Evolutionary conservation across 441 rosid genomes (phyloP).

Genomic region (Omphalea diandra): DNA sequence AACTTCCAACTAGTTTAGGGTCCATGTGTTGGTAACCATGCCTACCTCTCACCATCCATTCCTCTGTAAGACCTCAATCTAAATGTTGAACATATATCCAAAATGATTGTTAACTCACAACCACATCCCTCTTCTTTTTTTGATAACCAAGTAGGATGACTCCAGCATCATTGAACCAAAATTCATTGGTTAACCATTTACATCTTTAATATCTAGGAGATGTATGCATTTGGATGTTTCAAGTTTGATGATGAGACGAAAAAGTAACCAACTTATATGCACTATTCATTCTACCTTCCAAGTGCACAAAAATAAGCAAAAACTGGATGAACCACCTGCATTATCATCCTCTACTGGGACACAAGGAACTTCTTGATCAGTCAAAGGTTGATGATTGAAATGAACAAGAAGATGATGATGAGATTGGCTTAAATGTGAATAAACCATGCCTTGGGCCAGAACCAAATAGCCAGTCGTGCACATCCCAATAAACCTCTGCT

Average conservation of each 20-base stretch:
- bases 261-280: not conserved
- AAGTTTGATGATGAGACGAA: too few relatives aligned
- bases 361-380: constrained; percentile 23
- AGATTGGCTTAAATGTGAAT: constrained; percentile 56
- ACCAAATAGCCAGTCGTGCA: constrained; percentile 80
- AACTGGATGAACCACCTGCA: constrained; percentile 35
- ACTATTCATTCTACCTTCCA: constrained; percentile 66
- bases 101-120: too few relatives aligned
- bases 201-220: not conserved
- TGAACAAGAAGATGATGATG: constrained; percentile 11
- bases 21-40: constrained; percentile 29
- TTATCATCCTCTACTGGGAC: constrained; percentile 28
- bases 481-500: constrained; percentile 75
- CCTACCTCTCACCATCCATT: constrained; percentile 15
- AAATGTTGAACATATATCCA: too few relatives aligned
- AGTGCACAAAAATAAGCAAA: constrained; percentile 64
- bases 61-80: constrained; percentile 2
- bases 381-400: constrained; percentile 14
- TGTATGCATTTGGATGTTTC: too few relatives aligned
- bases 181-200: too few relatives aligned
- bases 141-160: too few relatives aligned
- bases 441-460: constrained; percentile 63
- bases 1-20: constrained; percentile 39
- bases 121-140: too few relatives aligned
- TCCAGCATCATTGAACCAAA: too few relatives aligned